Evolutionary conservation across 2,329 filamentous ascomycete genomes (phyloP).

Genomic region (Penicillium aurantiogriseum): DNA sequence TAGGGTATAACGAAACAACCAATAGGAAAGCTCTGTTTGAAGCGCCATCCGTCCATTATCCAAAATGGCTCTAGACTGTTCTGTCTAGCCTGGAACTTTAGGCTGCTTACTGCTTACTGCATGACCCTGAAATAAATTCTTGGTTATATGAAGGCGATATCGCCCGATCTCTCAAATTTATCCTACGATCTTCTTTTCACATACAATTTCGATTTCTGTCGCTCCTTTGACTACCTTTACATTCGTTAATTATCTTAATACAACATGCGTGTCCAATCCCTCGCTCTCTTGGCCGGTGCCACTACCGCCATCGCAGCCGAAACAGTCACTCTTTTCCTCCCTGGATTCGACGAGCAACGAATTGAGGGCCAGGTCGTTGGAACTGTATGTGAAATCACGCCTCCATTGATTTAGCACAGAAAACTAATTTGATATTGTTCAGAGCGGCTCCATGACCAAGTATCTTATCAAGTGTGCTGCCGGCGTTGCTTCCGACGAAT

Average conservation of each 20-base stretch:
- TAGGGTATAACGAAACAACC: not conserved
- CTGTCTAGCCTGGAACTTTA: not conserved
- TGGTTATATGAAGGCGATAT: not conserved
- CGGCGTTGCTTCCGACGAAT: not conserved
- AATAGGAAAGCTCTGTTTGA: not conserved
- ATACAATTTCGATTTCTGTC: not conserved
- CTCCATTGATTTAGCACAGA: not conserved
- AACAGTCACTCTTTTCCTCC: constrained; percentile 6
- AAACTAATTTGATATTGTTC: not conserved
- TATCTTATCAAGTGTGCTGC: not conserved
- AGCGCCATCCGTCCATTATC: not conserved
- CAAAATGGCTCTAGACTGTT: not conserved
- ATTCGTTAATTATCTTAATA: not conserved
- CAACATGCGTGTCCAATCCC: constrained; percentile 10
- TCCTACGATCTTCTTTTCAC: not conserved
- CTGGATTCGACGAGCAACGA: constrained; percentile 1
- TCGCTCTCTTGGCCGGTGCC: constrained; percentile 6
- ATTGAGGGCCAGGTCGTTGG: constrained; percentile 6
- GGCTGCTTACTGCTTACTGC: not conserved
- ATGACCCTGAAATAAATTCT: not conserved
- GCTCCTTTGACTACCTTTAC: not conserved
- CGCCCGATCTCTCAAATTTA: not conserved
- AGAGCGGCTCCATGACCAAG: constrained; percentile 9
- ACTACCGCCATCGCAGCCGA: constrained; percentile 6
- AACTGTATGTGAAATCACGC: not conserved